Conservation (phyloP, 2,329 filamentous ascomycete genomes). For the Colletotrichum orchidophilum region DNA sequence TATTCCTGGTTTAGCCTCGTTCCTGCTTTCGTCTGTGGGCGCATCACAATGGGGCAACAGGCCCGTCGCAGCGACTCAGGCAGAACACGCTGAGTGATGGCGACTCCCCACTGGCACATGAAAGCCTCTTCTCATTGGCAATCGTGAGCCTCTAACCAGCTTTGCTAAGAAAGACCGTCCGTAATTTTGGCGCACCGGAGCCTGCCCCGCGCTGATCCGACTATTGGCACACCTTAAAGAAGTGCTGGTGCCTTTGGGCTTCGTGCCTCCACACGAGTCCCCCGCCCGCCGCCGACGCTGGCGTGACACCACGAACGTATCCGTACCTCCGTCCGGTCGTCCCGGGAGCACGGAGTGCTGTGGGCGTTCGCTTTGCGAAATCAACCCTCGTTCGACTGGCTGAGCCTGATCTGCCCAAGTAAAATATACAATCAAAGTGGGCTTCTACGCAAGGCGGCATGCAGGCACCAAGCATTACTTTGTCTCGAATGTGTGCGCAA, state of each 20-base stretch:
- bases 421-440: not conserved
- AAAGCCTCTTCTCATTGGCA: not conserved
- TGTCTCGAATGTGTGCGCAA: not conserved
- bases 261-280: not conserved
- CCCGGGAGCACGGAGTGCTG: not conserved
- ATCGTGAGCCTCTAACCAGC: not conserved
- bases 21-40: not conserved
- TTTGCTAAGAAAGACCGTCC: not conserved
- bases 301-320: not conserved
- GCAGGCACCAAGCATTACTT: not conserved
- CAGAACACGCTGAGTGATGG: constrained; percentile 5
- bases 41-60: not conserved
- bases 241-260: not conserved
- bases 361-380: not conserved
- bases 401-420: not conserved
- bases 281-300: not conserved
- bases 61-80: not conserved
- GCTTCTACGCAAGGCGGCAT: not conserved
- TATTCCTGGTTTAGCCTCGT: constrained; percentile 2
- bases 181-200: not conserved
- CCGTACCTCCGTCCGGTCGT: not conserved
- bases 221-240: not conserved
- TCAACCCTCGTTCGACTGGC: not conserved
- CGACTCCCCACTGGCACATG: not conserved
- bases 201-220: constrained; percentile 9